Evolutionary conservation across 257 asterid species (phyloP).

Genomic region (Gentiana dahurica): DNA sequence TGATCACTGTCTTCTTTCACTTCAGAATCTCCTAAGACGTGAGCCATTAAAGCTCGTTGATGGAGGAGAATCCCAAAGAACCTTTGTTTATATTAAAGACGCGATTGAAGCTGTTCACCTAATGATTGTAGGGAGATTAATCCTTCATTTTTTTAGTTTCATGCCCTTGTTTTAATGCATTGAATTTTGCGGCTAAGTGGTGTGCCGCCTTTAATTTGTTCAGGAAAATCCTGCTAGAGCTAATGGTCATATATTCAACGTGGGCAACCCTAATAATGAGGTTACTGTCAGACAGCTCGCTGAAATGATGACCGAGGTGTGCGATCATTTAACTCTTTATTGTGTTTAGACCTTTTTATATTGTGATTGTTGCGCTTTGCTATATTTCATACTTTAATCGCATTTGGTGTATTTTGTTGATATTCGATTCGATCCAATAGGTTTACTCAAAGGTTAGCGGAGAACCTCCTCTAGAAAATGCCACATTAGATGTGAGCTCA

Average conservation of each 20-base stretch:
- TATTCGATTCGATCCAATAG: conserved; percentile 20
- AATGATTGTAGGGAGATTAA: conserved; percentile 61
- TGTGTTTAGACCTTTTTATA: neutral
- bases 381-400: too few relatives aligned
- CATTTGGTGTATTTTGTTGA: neutral
- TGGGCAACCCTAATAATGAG: conserved; percentile 93
- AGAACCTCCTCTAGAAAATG: conserved; percentile 52
- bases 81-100: conserved; percentile 83
- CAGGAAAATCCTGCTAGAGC: conserved; percentile 96
- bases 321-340: neutral
- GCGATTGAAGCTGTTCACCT: conserved; percentile 89
- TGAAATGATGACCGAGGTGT: conserved; percentile 93
- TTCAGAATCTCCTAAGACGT: conserved; percentile 72
- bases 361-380: neutral
- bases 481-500: conserved; percentile 78
- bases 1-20: conserved; percentile 4
- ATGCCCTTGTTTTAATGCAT: neutral
- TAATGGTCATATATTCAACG: conserved; percentile 82
- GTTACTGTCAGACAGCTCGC: conserved; percentile 95
- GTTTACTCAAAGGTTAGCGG: conserved; percentile 80
- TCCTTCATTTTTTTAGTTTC: conserved; percentile 1
- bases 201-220: conserved; percentile 2
- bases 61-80: conserved; percentile 92
- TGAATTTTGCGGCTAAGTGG: conserved; percentile 15
- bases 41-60: conserved; percentile 94